Percentiles rank a stretch among this genome's conserved stretches.
phyloP scores from a whole-genome alignment of 1,284 basidiomycete species.

The Melampsora americana region DNA sequence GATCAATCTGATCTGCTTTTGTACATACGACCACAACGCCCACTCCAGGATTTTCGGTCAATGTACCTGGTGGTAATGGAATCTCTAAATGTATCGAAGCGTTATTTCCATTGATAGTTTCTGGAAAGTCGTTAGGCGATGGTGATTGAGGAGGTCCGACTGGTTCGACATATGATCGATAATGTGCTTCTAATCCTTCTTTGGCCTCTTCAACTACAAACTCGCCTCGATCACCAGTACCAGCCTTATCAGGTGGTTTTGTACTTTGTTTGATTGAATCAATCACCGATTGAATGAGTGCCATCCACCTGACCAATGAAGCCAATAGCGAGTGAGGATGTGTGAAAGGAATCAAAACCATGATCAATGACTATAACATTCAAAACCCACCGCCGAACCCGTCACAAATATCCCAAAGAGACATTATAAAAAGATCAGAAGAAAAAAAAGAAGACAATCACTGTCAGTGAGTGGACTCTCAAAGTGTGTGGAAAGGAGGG shows the following conservation, averaged over 20 bases:
- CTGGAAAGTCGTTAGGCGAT: conserved; percentile 63
- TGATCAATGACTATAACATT: conserved; percentile 30
- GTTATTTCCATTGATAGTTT: neutral
- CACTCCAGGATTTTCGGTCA: conserved; percentile 63
- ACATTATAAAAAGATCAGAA: neutral
- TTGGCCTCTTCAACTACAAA: conserved; percentile 38
- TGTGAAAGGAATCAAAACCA: conserved; percentile 42
- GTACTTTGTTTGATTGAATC: conserved; percentile 35
- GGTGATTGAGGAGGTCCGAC: conserved; percentile 66
- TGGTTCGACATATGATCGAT: conserved; percentile 48
- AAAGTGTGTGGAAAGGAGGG: neutral
- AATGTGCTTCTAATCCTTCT: conserved; percentile 36
- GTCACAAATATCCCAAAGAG: neutral
- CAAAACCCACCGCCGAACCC: no score
- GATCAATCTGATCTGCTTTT: conserved; percentile 82
- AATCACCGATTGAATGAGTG: conserved; percentile 37
- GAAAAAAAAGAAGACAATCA: neutral
- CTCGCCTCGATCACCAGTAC: conserved; percentile 24
- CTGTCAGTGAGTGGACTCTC: conserved; percentile 61
- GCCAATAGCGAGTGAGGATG: conserved; percentile 41
- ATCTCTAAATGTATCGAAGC: conserved; percentile 18
- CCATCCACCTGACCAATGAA: conserved; percentile 41
- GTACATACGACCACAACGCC: conserved; percentile 87
- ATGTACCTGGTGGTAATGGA: conserved; percentile 45
- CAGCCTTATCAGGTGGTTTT: conserved; percentile 20